Evolutionary conservation across 2,329 filamentous ascomycete species (phyloP).

Genomic region (Fonsecaea multimorphosa): DNA sequence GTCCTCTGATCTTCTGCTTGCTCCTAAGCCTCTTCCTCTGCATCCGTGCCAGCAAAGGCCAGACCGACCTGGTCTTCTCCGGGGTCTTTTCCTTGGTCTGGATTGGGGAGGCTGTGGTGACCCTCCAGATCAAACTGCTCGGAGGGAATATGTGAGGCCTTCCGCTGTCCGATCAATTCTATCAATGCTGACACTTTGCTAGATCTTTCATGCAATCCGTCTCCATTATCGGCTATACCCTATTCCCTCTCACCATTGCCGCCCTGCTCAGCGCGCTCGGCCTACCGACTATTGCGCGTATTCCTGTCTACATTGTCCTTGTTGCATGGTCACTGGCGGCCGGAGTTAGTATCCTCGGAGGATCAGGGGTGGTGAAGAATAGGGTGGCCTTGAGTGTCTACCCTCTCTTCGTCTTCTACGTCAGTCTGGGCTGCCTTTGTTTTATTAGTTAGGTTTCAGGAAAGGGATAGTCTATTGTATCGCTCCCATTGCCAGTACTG

Average conservation of each 20-base stretch:
- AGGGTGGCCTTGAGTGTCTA: slow-evolving; percentile 92
- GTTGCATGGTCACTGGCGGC: slow-evolving; percentile 93
- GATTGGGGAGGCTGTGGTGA: slow-evolving; percentile 95
- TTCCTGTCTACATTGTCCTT: slow-evolving; percentile 88
- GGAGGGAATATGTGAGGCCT: slow-evolving; percentile 90
- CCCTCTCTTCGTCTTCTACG: slow-evolving; percentile 92
- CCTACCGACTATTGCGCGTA: slow-evolving; percentile 78
- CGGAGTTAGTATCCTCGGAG: slow-evolving; percentile 92
- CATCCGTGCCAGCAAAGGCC: slow-evolving; percentile 75
- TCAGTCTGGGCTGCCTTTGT: slow-evolving; percentile 90
- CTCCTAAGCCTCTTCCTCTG: slow-evolving; percentile 86
- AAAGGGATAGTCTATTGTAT: neutral
- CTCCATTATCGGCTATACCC: slow-evolving; percentile 97
- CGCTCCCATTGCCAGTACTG: neutral
- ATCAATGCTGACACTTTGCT: slow-evolving; percentile 32
- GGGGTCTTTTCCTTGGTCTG: slow-evolving; percentile 97
- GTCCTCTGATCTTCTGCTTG: slow-evolving; percentile 91
- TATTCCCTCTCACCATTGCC: slow-evolving; percentile 95
- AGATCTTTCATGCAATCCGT: slow-evolving; percentile 98
- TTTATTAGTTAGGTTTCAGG: slow-evolving; percentile 77
- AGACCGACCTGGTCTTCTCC: slow-evolving; percentile 89
- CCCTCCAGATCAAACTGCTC: slow-evolving; percentile 94
- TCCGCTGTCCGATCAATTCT: slow-evolving; percentile 5
- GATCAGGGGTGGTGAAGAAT: slow-evolving; percentile 94
- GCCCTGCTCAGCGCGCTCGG: slow-evolving; percentile 83